Evolutionary conservation across 768 basidiomycete genomes (phyloP).

Genomic region (Cantharellus cinnabarinus): DNA sequence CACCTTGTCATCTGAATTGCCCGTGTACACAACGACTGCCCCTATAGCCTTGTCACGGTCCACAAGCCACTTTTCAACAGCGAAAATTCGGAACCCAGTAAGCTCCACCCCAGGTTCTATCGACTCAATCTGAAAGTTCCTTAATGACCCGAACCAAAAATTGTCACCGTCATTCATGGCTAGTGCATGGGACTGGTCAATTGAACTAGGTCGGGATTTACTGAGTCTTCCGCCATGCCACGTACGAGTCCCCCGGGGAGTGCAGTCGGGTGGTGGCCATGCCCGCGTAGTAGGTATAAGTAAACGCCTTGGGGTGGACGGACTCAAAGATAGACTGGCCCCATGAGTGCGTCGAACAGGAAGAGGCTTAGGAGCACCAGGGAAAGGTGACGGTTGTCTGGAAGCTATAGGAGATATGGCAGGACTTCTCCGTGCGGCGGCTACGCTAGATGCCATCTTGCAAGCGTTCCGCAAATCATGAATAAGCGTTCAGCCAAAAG

Average conservation of each 20-base stretch:
- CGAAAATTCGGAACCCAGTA: conserved; percentile 59
- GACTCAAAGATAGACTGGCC: not conserved
- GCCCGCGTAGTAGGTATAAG: conserved; percentile 6
- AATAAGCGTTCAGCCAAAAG: too few species aligned
- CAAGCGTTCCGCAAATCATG: too few species aligned
- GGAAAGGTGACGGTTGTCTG: too few species aligned
- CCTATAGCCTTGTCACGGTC: conserved; percentile 39
- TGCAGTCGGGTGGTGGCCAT: conserved; percentile 1
- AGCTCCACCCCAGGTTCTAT: conserved; percentile 30
- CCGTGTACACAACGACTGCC: conserved; percentile 57
- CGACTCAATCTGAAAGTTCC: conserved; percentile 31
- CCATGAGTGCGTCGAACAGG: not conserved
- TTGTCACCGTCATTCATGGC: not conserved
- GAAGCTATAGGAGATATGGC: too few species aligned
- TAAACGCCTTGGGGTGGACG: conserved; percentile 6
- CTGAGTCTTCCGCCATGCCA: not conserved
- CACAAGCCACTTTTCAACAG: conserved; percentile 73
- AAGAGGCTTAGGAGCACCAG: too few species aligned
- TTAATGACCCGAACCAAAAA: conserved; percentile 26
- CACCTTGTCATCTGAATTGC: conserved; percentile 46
- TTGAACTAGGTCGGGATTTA: not conserved
- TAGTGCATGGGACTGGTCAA: not conserved
- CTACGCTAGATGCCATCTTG: too few species aligned
- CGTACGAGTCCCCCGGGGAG: not conserved
- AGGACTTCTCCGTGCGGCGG: too few species aligned